A percentile compares a stretch with the other conserved stretches of the same genome.
These are phyloP conservation scores for Vigna mungo DNA, from an alignment of 306 rosid species.

Conservation along the genomic window DNA sequence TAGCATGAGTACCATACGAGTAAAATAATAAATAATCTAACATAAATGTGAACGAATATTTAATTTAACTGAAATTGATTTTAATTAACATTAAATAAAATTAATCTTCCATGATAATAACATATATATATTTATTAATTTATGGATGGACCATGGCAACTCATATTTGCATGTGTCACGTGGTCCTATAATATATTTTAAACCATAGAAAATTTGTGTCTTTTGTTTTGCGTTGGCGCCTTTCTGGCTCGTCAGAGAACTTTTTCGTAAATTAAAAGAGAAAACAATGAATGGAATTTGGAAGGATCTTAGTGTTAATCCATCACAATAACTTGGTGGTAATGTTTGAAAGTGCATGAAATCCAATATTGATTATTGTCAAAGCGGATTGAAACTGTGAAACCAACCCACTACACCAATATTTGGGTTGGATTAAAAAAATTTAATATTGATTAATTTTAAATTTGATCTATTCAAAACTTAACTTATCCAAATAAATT, in stretches of 20 bases:
- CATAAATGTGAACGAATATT: neutral
- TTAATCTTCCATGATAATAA: neutral
- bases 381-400: too few species aligned
- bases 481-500: too few species aligned
- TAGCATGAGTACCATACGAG: too few species aligned
- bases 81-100: neutral
- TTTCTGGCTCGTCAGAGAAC: constrained; percentile 36
- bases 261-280: neutral
- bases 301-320: neutral
- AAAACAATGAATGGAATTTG: neutral
- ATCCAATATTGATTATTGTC: too few species aligned
- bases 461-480: too few species aligned
- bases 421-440: too few species aligned
- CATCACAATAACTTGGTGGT: neutral
- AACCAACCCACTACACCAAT: too few species aligned
- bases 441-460: too few species aligned
- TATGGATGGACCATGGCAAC: constrained; percentile 28
- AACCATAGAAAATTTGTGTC: neutral
- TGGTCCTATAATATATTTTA: constrained; percentile 28
- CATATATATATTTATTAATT: neutral
- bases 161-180: constrained; percentile 44
- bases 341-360: too few species aligned
- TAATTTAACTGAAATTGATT: neutral
- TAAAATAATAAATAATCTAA: too few species aligned
- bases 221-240: constrained; percentile 35